These are phyloP conservation scores for Polytrichum commune DNA, from an alignment of 225 moss, liverwort and hornwort genomes.

Conservation along the genomic window DNA sequence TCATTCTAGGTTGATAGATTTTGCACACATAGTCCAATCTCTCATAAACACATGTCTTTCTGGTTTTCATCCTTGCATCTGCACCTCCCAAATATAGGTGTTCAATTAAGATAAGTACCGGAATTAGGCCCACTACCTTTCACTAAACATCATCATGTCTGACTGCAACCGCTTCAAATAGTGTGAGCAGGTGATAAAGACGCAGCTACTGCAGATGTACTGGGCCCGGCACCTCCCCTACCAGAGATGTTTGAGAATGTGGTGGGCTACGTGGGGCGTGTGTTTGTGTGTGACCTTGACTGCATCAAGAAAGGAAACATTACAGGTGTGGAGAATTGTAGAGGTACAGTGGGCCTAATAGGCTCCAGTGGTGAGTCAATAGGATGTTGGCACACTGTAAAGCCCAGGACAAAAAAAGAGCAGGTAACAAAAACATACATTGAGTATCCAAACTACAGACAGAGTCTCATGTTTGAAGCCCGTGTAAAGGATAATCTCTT, in stretches of 20 bases:
- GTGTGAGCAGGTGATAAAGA: neutral
- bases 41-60: no score
- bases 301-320: conserved; percentile 3
- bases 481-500: conserved; percentile 7
- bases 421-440: conserved; percentile 14
- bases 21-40: no score
- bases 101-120: no score
- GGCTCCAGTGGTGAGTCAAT: conserved; percentile 23
- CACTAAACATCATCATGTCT: no score
- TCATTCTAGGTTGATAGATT: no score
- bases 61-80: no score
- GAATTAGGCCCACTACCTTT: no score
- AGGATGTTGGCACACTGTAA: conserved; percentile 25
- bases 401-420: conserved; percentile 3
- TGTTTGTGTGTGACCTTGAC: conserved; percentile 15
- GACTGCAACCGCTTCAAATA: neutral
- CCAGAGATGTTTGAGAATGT: conserved; percentile 20
- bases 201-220: neutral
- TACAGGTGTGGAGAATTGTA: conserved; percentile 18
- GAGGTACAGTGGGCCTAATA: conserved; percentile 14
- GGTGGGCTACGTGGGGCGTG: conserved; percentile 15
- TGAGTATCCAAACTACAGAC: conserved; percentile 17
- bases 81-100: no score
- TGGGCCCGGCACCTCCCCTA: conserved; percentile 5
- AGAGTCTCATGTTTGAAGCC: conserved; percentile 17